Base-by-base conservation (phyloP, 371 early-diverging fungal species). In the Saksenaea oblongispora region DNA sequence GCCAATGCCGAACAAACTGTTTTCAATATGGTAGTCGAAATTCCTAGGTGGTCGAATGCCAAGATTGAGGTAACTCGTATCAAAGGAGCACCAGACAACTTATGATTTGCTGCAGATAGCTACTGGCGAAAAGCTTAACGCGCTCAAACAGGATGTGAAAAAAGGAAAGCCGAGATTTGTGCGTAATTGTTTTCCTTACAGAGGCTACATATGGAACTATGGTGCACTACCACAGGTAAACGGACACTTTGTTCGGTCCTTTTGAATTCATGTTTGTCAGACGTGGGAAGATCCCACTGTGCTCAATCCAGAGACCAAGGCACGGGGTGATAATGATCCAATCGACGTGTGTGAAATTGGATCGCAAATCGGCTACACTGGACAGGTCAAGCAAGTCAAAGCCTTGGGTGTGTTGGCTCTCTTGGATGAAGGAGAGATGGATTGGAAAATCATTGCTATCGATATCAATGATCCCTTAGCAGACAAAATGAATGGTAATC, bases 151-250 rank as follows among this genome's bases (percentile, higher is more conserved):
- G 80, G 98, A 98, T 75, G 82, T 88, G 65, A 97, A 98, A 87
- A 96, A 98, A 77, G 95, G 92, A 68, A 92, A 93, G 77, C 88
- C 93, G 47, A 85, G 98, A 64, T 97, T 86, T 75, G 95, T 97
- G 54, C 84, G 89, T 67, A 97, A 98, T 87, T 85, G 92, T 70
- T 97, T 95, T 88, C 98, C 97, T 15, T 91, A 91, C 87, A 93
- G 93, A 77, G 98, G 98, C 60, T 98, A 96, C 80, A 89, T 93
- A 69, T 97, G 96, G 95, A 98, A 98, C 89, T 96, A 96, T 69
- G 97, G 97, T 62, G 95, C 95, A 26, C 77, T 96, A 70, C 97
- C 96, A 41, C 87, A 82, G 73, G 80, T 77, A 73, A 64, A 47
- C 1, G 37, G 4, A 44, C 47, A 1, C 26, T 53, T 28, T n/a